Base-by-base conservation (phyloP, 2,329 filamentous ascomycete genomes). In the Pseudophaeomoniella oleicola region DNA sequence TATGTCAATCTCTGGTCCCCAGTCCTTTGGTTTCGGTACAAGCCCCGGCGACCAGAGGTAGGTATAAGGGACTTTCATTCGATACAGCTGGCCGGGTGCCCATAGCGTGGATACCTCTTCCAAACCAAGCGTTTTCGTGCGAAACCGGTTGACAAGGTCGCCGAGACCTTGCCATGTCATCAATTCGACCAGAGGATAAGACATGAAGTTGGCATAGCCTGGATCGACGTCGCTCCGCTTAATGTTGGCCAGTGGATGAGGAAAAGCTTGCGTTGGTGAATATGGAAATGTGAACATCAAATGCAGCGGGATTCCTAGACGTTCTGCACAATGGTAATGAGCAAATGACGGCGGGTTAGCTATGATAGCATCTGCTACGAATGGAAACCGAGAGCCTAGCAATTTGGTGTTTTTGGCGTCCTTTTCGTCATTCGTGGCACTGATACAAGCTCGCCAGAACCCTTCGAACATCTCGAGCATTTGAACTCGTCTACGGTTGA, bases 391-490 rank as follows among this genome's bases (percentile, higher is more conserved):
- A 19, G 10, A 30, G 1, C 70, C 72, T 69, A 81, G 74, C 69
- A 80, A 73, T 50, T 73, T 76, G 18, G 71, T 48, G 45, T 78
- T 81, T 10, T 63, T 58, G 2, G 58, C 50, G 48, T 82, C 73
- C 15, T 63, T 70, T 48, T 78, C 73, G 44, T 81, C 75, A 43
- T 85, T 80, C 0, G 75, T 81, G 2, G 46, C 40, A 39, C 48
- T 79, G 47, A 83, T 73, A 48, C 82, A 88, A 1, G 81, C 76
- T 17, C 79, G 62, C 81, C 83, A 88, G 58, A 85, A 86, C 0
- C 82, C 82, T 41, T 83, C 68, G 49, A 88, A 85, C 78, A 88
- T 88, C 42, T 81, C 77, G 2, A 72, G 79, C 78, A 88, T 87
- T 34, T 73, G 70, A 3, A 71, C 67, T 29, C 83, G 64, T 18